Percentiles rank a stretch among this genome's conserved stretches.
These are phyloP conservation scores for Byssoonygena ceratinophila DNA, from an alignment of 2,329 filamentous ascomycete species.

Conservation along the genomic window DNA sequence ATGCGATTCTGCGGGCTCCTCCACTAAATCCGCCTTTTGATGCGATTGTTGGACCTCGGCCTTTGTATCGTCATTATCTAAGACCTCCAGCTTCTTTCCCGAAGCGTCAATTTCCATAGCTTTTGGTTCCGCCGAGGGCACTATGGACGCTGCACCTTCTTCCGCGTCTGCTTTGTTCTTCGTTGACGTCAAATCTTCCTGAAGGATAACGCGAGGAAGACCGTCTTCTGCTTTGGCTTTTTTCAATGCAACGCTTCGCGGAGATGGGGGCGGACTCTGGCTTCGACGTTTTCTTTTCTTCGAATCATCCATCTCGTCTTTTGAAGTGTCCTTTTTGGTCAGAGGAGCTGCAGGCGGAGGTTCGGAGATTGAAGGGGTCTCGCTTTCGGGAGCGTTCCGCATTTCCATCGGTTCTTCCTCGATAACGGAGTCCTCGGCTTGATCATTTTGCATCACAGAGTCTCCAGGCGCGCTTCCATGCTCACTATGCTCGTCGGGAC, in stretches of 20 bases:
- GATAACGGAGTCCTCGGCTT: conserved; percentile 16
- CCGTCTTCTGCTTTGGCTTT: conserved; percentile 40
- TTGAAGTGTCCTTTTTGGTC: conserved; percentile 22
- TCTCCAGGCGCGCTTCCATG: conserved; percentile 16
- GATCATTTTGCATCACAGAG: conserved; percentile 19
- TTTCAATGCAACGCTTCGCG: conserved; percentile 47
- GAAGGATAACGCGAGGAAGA: conserved; percentile 22
- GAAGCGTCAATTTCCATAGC: conserved; percentile 2
- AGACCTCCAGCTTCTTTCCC: neutral
- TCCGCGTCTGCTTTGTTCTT: neutral
- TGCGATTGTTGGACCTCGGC: neutral
- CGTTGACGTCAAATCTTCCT: conserved; percentile 22
- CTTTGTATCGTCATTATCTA: neutral
- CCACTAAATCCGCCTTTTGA: neutral
- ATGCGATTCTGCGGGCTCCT: conserved; percentile 5
- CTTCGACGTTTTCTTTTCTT: conserved; percentile 60
- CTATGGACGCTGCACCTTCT: neutral
- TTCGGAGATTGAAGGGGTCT: conserved; percentile 17
- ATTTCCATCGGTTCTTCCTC: neutral
- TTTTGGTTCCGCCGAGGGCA: neutral
- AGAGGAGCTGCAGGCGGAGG: conserved; percentile 17
- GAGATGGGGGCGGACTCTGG: conserved; percentile 48
- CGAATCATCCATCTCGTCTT: conserved; percentile 41
- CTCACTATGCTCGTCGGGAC: conserved; percentile 8
- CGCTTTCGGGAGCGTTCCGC: conserved; percentile 20